Evolutionary conservation across 2,329 filamentous ascomycete genomes (phyloP).

Genomic region (Gliomastix tumulicola): DNA sequence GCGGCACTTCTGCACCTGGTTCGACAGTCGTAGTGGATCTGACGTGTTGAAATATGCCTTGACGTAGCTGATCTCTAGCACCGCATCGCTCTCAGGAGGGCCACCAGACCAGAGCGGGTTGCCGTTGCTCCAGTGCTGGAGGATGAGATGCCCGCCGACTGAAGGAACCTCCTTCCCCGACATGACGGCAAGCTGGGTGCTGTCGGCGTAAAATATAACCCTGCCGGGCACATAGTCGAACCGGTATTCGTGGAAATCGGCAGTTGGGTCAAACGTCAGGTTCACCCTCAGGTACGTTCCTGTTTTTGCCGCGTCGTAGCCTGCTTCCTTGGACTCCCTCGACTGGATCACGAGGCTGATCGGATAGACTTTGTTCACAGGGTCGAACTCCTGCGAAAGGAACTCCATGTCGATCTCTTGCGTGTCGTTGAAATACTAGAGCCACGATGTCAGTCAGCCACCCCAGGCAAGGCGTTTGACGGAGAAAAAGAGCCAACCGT

Average conservation of each 20-base stretch:
- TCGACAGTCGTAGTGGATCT: slow-evolving; percentile 8
- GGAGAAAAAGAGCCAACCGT: background rate
- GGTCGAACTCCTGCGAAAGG: slow-evolving; percentile 57
- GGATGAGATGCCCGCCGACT: slow-evolving; percentile 56
- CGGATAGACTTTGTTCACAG: slow-evolving; percentile 40
- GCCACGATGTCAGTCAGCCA: slow-evolving; percentile 5
- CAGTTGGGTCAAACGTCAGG: slow-evolving; percentile 60
- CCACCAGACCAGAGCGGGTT: slow-evolving; percentile 65
- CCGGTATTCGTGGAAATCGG: slow-evolving; percentile 68
- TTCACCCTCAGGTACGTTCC: slow-evolving; percentile 48
- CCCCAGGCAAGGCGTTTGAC: background rate
- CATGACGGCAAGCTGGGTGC: slow-evolving; percentile 48
- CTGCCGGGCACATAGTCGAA: slow-evolving; percentile 62
- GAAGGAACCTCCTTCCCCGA: slow-evolving; percentile 49
- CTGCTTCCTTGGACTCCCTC: slow-evolving; percentile 45
- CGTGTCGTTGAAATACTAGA: slow-evolving; percentile 68
- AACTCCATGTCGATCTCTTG: slow-evolving; percentile 81
- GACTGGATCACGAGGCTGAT: slow-evolving; percentile 75
- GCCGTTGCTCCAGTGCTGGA: slow-evolving; percentile 77
- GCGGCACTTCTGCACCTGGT: background rate
- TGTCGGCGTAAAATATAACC: slow-evolving; percentile 66
- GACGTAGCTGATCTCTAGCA: slow-evolving; percentile 60
- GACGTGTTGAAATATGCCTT: slow-evolving; percentile 78
- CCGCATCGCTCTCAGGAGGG: slow-evolving; percentile 56
- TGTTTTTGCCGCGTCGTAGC: slow-evolving; percentile 56